Evolutionary conservation across 2,329 filamentous ascomycete genomes (phyloP), one percentile per base, ranked within the genome.

Genomic region (Diaporthe vaccinii): DNA sequence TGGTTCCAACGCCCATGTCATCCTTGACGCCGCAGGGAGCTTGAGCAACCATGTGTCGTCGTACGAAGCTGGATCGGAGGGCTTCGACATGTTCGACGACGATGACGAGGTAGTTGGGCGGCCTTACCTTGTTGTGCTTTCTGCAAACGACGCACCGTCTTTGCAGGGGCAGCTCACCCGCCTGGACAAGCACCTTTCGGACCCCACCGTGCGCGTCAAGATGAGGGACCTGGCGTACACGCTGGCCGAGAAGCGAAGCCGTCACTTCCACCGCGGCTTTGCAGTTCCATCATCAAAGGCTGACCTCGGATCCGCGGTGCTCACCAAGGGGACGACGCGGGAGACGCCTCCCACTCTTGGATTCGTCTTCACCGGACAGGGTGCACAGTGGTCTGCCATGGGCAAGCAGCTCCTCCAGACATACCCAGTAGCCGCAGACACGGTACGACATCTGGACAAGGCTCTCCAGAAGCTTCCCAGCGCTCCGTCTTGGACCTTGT

Each of bases 1-100:
- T 25, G 81, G 82, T 17, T 78, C 77, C 36, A 83, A 83, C 41
- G 79, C 76, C 20, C 81, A 83, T 65, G 75, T 79, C 12, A 55
- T 72, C 22, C 39, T 72, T 9, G 68, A 72, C 41, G 41, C 39
- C 36, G 59, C 39, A 22, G 59, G 39, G 14, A n/a, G 10, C 31
- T 14, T 62, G 39, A 34, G 34, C n/a, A 46, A 20, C 25, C 59
- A 62, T 12, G 36, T 62, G 41, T 44, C 41, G 17, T 44, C 41
- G 17, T 44, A 44, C 15, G 41, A 44, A 44, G 41, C 41, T 1
- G 41, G 41, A 12, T 44, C 41, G 41, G 41, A 44, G 2, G 17
- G 15, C 17, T 44, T 44, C 15, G 41, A 44, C 41, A 44, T 44
- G 41, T 44, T 44, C 41, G 41, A 44, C 5, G 41, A 44, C 41